A percentile compares a stretch with the other conserved stretches of the same genome.
Conservation (phyloP, 2,329 filamentous ascomycete genomes). For the Elsinoe fawcettii region DNA sequence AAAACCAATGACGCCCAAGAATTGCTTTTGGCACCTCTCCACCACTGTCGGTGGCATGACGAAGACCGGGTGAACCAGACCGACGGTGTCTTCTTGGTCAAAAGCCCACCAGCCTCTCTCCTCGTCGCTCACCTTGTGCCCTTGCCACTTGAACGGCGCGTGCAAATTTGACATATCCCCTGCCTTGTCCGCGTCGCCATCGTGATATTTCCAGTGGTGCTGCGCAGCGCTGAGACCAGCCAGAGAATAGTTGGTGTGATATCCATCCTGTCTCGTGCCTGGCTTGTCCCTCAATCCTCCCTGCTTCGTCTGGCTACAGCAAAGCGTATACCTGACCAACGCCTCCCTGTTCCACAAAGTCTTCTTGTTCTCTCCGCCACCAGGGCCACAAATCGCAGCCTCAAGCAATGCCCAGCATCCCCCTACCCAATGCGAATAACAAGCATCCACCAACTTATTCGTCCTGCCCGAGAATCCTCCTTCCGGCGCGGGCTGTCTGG, state of each 20-base stretch:
- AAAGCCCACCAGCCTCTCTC: conserved; percentile 52
- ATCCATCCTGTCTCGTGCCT: conserved; percentile 78
- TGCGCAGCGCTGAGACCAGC: conserved; percentile 77
- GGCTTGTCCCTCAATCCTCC: conserved; percentile 93
- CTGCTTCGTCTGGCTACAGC: conserved; percentile 68
- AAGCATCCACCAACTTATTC: conserved; percentile 96
- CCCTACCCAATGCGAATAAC: conserved; percentile 97
- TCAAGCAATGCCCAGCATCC: conserved; percentile 89
- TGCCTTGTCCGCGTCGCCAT: conserved; percentile 17
- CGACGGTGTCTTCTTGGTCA: conserved; percentile 62
- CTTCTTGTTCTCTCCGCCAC: conserved; percentile 20
- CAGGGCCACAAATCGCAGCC: conserved; percentile 56
- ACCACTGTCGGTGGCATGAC: conserved; percentile 67
- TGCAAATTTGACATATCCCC: conserved; percentile 16
- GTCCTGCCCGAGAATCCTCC: conserved; percentile 89
- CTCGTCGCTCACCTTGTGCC: conserved; percentile 40
- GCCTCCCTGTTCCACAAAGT: conserved; percentile 74
- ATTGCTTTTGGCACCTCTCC: conserved; percentile 58
- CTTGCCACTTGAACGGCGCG: conserved; percentile 39
- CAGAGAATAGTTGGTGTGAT: conserved; percentile 89
- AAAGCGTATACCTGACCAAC: conserved; percentile 79
- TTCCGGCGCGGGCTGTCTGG: conserved; percentile 82
- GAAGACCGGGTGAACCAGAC: conserved; percentile 73
- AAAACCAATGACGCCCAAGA: conserved; percentile 51
- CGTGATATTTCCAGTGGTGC: conserved; percentile 48